Conservation (phyloP, 345 rosid genomes). For the Theobroma cacao region DNA sequence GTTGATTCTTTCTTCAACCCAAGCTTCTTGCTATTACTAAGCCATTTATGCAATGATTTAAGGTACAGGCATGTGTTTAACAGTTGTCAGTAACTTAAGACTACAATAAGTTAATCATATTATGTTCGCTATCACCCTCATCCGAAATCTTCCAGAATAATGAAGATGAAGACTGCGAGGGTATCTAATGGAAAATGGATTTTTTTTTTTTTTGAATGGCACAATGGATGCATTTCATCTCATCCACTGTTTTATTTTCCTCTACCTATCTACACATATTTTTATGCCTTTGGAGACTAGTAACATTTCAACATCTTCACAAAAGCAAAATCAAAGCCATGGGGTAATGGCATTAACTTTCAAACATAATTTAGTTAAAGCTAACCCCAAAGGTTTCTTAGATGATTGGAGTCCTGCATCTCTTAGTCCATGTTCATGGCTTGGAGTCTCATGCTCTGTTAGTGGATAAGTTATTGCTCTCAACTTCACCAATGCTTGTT, state of each 20-base stretch:
- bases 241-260: neutral
- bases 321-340: conserved; percentile 11
- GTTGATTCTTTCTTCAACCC: too few species aligned
- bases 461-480: conserved; percentile 42
- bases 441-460: conserved; percentile 58
- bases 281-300: neutral
- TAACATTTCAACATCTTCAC: neutral
- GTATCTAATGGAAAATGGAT: neutral
- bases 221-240: too few species aligned
- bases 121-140: neutral
- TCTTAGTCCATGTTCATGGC: conserved; percentile 51
- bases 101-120: neutral
- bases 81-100: neutral
- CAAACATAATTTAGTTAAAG: conserved; percentile 49
- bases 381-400: conserved; percentile 50
- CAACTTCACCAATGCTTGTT: conserved; percentile 47
- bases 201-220: too few species aligned
- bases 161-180: neutral
- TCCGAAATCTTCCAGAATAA: neutral
- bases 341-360: conserved; percentile 46
- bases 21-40: too few species aligned
- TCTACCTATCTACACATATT: neutral
- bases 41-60: too few species aligned
- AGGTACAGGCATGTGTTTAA: too few species aligned
- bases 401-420: conserved; percentile 47